These are phyloP conservation scores for Pascua sp. DNA, from an alignment of 1,284 basidiomycete genomes.

Conservation along the genomic window DNA sequence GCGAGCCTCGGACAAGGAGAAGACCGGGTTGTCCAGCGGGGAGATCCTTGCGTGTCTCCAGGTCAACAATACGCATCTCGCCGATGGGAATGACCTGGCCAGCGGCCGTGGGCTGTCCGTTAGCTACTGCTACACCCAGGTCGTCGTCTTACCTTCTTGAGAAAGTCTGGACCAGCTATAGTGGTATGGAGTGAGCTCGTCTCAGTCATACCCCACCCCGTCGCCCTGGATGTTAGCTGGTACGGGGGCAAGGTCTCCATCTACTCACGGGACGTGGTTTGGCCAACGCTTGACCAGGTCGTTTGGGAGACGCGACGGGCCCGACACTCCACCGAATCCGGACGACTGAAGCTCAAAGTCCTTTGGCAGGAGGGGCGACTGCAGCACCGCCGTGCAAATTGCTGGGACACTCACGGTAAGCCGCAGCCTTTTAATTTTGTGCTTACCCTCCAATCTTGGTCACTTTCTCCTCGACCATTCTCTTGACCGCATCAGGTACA, in stretches of 20 bases:
- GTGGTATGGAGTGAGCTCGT: conserved; percentile 40
- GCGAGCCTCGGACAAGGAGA: conserved; percentile 33
- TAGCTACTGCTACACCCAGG: background rate
- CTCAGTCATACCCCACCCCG: conserved; percentile 46
- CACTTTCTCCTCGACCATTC: conserved; percentile 32
- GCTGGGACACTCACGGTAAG: conserved; percentile 31
- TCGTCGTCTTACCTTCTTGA: conserved; percentile 23
- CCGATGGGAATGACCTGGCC: conserved; percentile 37
- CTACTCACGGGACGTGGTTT: conserved; percentile 9
- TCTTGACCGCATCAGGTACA: conserved; percentile 27
- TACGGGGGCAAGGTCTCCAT: no score
- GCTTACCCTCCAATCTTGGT: conserved; percentile 42
- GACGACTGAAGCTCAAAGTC: conserved; percentile 30
- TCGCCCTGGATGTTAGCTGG: conserved; percentile 10
- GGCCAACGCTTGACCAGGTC: conserved; percentile 39
- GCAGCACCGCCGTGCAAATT: conserved; percentile 34
- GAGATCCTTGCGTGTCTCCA: conserved; percentile 22
- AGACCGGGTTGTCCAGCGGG: conserved; percentile 26
- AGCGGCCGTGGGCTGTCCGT: conserved; percentile 6
- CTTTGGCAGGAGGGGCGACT: conserved; percentile 30
- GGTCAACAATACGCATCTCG: conserved; percentile 34
- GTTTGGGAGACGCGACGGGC: conserved; percentile 31
- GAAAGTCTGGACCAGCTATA: conserved; percentile 36
- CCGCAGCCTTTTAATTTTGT: background rate
- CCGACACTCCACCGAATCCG: conserved; percentile 44